Evolutionary conservation across 768 basidiomycete genomes (phyloP).

Genomic region (Epithele typhae): DNA sequence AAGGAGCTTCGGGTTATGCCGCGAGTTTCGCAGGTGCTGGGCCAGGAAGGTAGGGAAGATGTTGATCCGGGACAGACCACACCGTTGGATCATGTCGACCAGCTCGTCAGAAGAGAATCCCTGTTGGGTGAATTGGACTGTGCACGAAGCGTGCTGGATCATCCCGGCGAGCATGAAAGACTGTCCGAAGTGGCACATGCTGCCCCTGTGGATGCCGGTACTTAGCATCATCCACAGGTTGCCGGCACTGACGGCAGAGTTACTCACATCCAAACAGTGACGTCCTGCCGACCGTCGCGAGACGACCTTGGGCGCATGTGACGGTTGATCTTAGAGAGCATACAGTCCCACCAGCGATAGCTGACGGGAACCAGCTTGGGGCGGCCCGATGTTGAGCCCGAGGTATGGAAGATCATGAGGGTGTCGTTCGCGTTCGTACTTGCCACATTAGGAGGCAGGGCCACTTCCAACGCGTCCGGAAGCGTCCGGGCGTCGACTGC

Average conservation of each 20-base stretch:
- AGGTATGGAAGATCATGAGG: constrained; percentile 74
- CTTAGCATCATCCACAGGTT: no score
- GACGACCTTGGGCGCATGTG: constrained; percentile 37
- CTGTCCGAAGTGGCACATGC: constrained; percentile 81
- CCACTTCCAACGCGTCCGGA: constrained; percentile 30
- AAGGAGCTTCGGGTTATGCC: constrained; percentile 53
- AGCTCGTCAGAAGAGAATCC: constrained; percentile 28
- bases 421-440: constrained; percentile 36
- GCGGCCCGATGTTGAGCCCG: constrained; percentile 76
- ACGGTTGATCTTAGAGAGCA: constrained; percentile 52
- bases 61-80: constrained; percentile 35
- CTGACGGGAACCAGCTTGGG: constrained; percentile 76
- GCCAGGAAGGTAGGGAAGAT: constrained; percentile 28
- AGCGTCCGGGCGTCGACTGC: constrained; percentile 39
- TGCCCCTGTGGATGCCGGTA: constrained; percentile 56
- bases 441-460: constrained; percentile 35
- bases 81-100: constrained; percentile 46
- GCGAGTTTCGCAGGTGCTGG: constrained; percentile 39
- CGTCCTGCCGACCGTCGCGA: constrained; percentile 52
- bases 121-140: constrained; percentile 22
- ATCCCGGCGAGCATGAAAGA: constrained; percentile 47
- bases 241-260: background rate
- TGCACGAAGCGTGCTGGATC: constrained; percentile 25
- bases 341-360: constrained; percentile 63
- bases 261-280: constrained; percentile 70